phyloP scores from a whole-genome alignment of 164 flowering plant genomes.

The Annona cherimola region DNA sequence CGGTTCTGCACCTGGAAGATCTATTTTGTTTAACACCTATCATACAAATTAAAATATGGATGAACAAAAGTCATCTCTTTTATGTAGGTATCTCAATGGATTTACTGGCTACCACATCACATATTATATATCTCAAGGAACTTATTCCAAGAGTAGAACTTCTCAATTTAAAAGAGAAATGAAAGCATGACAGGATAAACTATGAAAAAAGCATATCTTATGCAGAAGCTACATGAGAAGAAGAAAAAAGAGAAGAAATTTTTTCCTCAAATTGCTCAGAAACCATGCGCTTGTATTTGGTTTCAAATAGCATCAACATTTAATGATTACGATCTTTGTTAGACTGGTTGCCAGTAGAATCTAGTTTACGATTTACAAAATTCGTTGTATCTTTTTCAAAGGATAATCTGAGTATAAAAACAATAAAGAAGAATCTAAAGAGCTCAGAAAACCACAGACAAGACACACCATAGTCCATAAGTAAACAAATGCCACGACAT shows the following conservation, averaged over 20 bases:
- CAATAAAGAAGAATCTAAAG: too few species aligned
- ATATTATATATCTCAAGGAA: not conserved
- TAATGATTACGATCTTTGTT: not conserved
- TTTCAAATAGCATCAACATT: not conserved
- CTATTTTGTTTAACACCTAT: conserved; percentile 96
- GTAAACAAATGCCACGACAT: too few species aligned
- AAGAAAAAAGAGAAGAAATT: not conserved
- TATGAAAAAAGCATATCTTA: not conserved
- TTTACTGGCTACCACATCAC: too few species aligned
- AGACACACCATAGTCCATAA: too few species aligned
- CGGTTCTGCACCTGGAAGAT: conserved; percentile 98
- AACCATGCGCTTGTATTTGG: conserved; percentile 1
- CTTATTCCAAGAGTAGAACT: not conserved
- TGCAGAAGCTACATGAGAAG: not conserved
- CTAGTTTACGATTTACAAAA: too few species aligned
- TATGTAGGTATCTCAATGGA: not conserved
- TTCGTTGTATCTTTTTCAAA: too few species aligned
- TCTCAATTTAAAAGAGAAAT: not conserved
- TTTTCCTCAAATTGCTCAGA: not conserved
- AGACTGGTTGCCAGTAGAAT: too few species aligned
- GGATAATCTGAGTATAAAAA: too few species aligned
- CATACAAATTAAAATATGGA: conserved; percentile 3
- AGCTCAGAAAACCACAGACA: too few species aligned
- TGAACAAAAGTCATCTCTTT: not conserved
- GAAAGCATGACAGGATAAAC: not conserved